Evolutionary conservation across 139 green algal species (phyloP).

Genomic region (Chlorella sp.): DNA sequence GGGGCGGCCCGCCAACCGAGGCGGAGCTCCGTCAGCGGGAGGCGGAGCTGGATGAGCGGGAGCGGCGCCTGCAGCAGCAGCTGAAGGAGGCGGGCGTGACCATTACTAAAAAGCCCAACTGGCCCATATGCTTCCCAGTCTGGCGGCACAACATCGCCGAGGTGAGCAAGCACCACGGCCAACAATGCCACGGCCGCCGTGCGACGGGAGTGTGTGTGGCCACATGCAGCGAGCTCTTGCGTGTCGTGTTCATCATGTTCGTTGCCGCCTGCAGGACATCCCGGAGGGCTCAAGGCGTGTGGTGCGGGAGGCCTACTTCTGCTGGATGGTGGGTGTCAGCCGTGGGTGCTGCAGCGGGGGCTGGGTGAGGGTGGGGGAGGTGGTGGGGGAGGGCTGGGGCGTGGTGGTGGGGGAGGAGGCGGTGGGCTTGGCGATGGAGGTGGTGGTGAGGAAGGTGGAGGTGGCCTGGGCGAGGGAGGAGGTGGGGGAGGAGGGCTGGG

Average conservation of each 20-base stretch:
- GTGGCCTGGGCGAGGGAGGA: not conserved
- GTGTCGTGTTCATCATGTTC: no score
- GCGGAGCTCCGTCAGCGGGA: not conserved
- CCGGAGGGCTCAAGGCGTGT: slow-evolving; percentile 22
- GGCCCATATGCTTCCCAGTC: slow-evolving; percentile 52
- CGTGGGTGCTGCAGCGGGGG: no score
- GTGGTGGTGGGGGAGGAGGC: not conserved
- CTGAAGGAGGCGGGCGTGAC: not conserved
- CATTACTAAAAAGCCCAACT: slow-evolving; percentile 43
- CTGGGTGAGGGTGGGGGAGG: no score
- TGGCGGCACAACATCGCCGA: slow-evolving; percentile 57
- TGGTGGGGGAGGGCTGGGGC: not conserved
- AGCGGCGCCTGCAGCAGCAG: not conserved
- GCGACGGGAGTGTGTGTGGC: no score
- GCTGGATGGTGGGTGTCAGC: slow-evolving; percentile 30
- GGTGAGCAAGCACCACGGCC: no score
- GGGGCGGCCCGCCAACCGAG: no score
- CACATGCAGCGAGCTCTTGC: no score
- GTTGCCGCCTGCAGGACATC: no score
- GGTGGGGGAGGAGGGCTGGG: not conserved
- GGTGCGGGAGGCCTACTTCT: slow-evolving; percentile 30
- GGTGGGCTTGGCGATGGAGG: no score
- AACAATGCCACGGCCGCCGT: no score
- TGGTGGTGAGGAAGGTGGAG: no score
- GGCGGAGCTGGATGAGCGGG: not conserved